Conservation (phyloP, 495 filamentous ascomycete genomes). For the Lineolata rhizophorae region DNA sequence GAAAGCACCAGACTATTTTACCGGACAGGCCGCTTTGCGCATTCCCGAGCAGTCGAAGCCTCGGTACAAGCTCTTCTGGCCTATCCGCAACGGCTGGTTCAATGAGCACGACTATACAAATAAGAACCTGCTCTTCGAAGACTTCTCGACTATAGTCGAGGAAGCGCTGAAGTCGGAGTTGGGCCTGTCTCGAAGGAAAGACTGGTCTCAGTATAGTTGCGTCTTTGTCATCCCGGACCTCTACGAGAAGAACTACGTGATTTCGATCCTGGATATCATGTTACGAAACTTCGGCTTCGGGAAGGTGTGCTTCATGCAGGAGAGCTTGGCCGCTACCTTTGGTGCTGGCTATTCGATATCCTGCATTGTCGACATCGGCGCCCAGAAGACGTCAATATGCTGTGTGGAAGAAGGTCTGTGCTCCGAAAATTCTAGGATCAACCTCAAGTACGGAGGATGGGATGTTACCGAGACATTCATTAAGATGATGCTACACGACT, state of each 20-base stretch:
- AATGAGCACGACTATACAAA: conserved; percentile 75
- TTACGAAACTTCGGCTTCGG: conserved; percentile 76
- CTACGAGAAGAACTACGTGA: conserved; percentile 83
- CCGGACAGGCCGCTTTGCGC: conserved; percentile 60
- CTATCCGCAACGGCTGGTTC: conserved; percentile 62
- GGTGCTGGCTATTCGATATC: conserved; percentile 85
- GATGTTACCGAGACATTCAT: conserved; percentile 89
- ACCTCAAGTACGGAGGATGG: conserved; percentile 77
- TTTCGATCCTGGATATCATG: conserved; percentile 58
- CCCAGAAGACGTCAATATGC: conserved; percentile 93
- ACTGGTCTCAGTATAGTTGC: conserved; percentile 80
- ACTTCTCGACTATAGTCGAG: conserved; percentile 71
- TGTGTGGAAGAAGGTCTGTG: conserved; percentile 96
- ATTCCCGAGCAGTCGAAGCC: conserved; percentile 80
- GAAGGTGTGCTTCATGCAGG: conserved; percentile 80
- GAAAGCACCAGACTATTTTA: conserved; percentile 45
- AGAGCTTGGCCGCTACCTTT: conserved; percentile 82
- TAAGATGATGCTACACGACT: conserved; percentile 90
- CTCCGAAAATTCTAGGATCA: conserved; percentile 76
- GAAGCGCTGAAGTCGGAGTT: conserved; percentile 68
- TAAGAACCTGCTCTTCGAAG: conserved; percentile 54
- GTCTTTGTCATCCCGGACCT: conserved; percentile 91
- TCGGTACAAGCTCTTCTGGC: conserved; percentile 81
- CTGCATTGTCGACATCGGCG: conserved; percentile 90
- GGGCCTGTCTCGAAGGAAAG: conserved; percentile 48